These are phyloP conservation scores for Fusarium irregulare DNA, from an alignment of 2,329 filamentous ascomycete genomes.

Conservation along the genomic window DNA sequence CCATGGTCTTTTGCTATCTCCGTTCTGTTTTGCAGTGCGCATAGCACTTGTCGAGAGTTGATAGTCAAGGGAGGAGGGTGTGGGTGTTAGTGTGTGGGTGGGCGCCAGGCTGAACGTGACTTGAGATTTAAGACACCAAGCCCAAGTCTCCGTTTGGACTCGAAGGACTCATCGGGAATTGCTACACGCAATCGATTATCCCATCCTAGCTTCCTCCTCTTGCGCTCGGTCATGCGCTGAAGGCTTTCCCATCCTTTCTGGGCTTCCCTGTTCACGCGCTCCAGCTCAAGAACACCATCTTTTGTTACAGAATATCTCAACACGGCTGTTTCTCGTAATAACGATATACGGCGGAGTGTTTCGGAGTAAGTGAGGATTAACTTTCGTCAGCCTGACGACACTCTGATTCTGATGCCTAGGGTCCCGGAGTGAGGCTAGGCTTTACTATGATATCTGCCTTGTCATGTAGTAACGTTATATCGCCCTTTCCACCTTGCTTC, in stretches of 20 bases:
- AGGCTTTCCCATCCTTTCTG: slow-evolving; percentile 33
- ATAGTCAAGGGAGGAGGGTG: slow-evolving; percentile 34
- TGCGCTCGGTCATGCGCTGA: slow-evolving; percentile 40
- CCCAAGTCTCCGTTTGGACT: slow-evolving; percentile 43
- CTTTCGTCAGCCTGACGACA: slow-evolving; percentile 25
- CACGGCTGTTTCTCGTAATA: slow-evolving; percentile 18
- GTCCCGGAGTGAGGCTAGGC: slow-evolving; percentile 1
- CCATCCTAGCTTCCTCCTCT: slow-evolving; percentile 24
- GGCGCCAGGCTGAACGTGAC: slow-evolving; percentile 52
- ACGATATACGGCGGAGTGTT: slow-evolving; percentile 1
- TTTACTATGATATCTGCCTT: slow-evolving; percentile 11
- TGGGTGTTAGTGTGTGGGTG: slow-evolving; percentile 40
- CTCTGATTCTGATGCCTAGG: slow-evolving; percentile 1
- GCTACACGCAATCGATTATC: slow-evolving; percentile 46
- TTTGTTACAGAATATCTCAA: slow-evolving; percentile 22
- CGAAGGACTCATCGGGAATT: slow-evolving; percentile 43
- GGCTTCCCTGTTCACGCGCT: slow-evolving; percentile 42
- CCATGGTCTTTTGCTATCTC: slow-evolving; percentile 30
- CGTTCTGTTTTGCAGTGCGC: slow-evolving; percentile 7
- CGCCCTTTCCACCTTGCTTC: not conserved
- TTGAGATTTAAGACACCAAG: slow-evolving; percentile 53
- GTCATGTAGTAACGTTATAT: not conserved
- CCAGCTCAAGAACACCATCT: slow-evolving; percentile 35
- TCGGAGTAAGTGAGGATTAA: slow-evolving; percentile 16
- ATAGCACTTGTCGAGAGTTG: slow-evolving; percentile 10